These are phyloP conservation scores for Puccinia polysora DNA, from an alignment of 1,284 basidiomycete species.

Conservation along the genomic window DNA sequence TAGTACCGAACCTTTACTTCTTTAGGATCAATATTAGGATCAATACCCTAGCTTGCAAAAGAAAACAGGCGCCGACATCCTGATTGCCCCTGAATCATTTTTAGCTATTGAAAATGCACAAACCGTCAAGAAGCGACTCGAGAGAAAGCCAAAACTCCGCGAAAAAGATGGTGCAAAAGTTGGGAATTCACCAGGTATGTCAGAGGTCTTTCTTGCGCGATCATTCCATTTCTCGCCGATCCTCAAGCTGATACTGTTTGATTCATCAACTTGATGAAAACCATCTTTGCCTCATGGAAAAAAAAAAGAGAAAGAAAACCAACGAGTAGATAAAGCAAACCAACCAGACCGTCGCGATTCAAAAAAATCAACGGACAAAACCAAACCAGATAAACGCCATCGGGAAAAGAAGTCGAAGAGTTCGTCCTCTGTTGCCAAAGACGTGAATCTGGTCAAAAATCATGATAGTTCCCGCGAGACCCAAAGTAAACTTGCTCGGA, in stretches of 20 bases:
- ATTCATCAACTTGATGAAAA: background rate
- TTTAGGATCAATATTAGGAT: background rate
- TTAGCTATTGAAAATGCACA: constrained; percentile 78
- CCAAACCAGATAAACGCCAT: constrained; percentile 2
- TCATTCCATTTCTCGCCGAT: background rate
- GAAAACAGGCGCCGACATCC: no score
- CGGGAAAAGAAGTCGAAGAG: background rate
- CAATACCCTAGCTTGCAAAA: background rate
- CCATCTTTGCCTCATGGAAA: no score
- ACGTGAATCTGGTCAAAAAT: background rate
- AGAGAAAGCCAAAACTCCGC: constrained; percentile 50
- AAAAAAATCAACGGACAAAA: background rate
- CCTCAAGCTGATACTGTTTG: background rate
- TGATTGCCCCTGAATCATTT: background rate
- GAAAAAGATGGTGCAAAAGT: constrained; percentile 9
- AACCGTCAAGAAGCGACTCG: constrained; percentile 67
- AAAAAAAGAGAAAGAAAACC: background rate
- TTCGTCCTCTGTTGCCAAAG: background rate
- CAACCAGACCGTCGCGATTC: background rate
- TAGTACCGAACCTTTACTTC: background rate
- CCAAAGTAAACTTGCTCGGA: constrained; percentile 14
- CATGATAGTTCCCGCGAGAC: constrained; percentile 2
- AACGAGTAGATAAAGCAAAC: background rate
- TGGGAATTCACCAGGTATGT: background rate
- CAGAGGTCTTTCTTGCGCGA: background rate